phyloP scores from a whole-genome alignment of 176 grass and related monocot species.

The Oryza meyeriana region DNA sequence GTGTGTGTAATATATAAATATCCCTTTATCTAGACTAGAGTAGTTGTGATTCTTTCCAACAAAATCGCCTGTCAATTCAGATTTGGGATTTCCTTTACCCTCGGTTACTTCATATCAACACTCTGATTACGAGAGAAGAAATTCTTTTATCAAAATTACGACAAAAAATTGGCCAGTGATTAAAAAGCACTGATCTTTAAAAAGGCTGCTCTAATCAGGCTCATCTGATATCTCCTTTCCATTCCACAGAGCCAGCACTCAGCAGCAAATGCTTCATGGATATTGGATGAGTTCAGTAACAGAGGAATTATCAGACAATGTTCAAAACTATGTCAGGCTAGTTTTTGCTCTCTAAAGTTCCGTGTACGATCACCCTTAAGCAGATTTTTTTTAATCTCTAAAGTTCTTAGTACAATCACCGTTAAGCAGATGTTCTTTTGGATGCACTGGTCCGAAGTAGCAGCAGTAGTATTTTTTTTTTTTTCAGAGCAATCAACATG shows the following conservation, averaged over 20 bases:
- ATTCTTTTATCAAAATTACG: too few species aligned
- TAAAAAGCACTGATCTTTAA: background rate
- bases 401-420: background rate
- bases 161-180: background rate
- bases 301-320: background rate
- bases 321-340: background rate
- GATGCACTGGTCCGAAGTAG: background rate
- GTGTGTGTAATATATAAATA: too few species aligned
- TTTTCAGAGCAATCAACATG: background rate
- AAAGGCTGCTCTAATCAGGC: background rate
- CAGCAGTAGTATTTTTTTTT: background rate
- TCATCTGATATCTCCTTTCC: background rate
- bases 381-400: background rate
- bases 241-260: background rate
- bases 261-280: background rate
- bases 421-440: background rate
- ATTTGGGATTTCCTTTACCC: slow-evolving; percentile 17
- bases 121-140: too few species aligned
- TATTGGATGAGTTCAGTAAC: background rate
- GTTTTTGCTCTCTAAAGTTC: background rate
- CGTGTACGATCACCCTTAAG: background rate
- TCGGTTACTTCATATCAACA: background rate
- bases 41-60: too few species aligned
- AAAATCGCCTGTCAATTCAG: background rate
- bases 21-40: too few species aligned